Evolutionary conservation across 2,329 filamentous ascomycete species (phyloP).

Genomic region (Gnomoniopsis sp.): DNA sequence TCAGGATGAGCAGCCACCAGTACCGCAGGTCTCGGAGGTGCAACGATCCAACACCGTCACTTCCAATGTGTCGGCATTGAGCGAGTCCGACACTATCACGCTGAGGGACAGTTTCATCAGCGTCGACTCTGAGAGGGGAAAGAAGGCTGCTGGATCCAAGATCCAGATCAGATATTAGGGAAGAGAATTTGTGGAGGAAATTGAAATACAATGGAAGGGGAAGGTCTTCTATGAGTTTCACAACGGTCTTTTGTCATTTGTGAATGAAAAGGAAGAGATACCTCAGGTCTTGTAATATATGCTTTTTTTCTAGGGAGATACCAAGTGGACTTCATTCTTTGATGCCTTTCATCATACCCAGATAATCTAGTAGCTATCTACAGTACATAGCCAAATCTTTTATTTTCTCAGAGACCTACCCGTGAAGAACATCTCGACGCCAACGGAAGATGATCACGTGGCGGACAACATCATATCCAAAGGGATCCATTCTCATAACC

Average conservation of each 20-base stretch:
- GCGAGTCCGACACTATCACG: conserved; percentile 1
- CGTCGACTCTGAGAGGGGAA: neutral
- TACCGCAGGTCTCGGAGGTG: neutral
- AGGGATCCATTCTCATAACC: neutral
- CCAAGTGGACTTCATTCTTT: neutral
- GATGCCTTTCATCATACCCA: neutral
- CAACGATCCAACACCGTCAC: conserved; percentile 1
- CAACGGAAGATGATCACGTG: neutral
- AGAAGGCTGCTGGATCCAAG: conserved; percentile 4
- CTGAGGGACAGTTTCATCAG: conserved; percentile 11
- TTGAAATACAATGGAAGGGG: neutral
- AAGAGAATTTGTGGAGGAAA: neutral
- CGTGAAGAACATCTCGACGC: neutral
- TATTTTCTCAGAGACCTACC: neutral
- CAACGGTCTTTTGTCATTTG: neutral
- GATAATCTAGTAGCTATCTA: neutral
- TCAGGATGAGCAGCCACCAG: neutral
- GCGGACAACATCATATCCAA: neutral
- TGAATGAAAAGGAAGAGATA: neutral
- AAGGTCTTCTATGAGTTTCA: neutral
- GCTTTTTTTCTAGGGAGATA: neutral
- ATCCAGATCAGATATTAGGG: conserved; percentile 8
- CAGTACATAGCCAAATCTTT: neutral
- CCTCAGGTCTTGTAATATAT: neutral
- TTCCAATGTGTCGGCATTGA: neutral